These are phyloP conservation scores for Boletus subcaerulescens DNA, from an alignment of 768 basidiomycete species.

Conservation along the genomic window DNA sequence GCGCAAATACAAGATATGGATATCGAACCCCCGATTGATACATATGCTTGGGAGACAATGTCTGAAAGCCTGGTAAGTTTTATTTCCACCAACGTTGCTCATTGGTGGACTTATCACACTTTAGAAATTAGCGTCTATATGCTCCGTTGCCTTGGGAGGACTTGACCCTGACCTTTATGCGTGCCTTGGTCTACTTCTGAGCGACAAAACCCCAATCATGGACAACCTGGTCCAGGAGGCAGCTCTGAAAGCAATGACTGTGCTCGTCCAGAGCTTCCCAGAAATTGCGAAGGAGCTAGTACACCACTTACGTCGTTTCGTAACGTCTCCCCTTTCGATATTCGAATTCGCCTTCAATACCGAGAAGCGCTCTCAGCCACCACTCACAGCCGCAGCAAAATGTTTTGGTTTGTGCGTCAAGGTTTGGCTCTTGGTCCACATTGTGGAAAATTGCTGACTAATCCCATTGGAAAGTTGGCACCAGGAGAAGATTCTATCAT, in stretches of 20 bases:
- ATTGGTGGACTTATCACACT: not conserved
- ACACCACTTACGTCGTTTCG: slow-evolving; percentile 78
- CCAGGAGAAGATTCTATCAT: slow-evolving; percentile 86
- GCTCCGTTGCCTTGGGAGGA: slow-evolving; percentile 67
- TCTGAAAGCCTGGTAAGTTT: slow-evolving; percentile 76
- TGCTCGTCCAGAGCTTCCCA: slow-evolving; percentile 86
- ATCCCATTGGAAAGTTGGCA: slow-evolving; percentile 51
- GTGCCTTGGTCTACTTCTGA: slow-evolving; percentile 70
- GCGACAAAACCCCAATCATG: slow-evolving; percentile 74
- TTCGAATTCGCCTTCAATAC: slow-evolving; percentile 84
- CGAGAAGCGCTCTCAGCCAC: slow-evolving; percentile 70
- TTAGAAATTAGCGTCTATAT: slow-evolving; percentile 84
- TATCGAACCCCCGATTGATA: slow-evolving; percentile 71
- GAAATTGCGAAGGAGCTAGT: slow-evolving; percentile 73
- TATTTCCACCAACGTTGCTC: not conserved
- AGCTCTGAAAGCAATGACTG: slow-evolving; percentile 79
- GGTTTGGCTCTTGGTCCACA: slow-evolving; percentile 36
- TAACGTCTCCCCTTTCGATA: slow-evolving; percentile 82
- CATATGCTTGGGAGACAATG: slow-evolving; percentile 93
- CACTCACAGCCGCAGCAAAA: slow-evolving; percentile 82
- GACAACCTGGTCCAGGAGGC: slow-evolving; percentile 88
- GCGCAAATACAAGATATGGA: slow-evolving; percentile 83
- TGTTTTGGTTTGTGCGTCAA: slow-evolving; percentile 88
- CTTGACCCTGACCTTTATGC: slow-evolving; percentile 68
- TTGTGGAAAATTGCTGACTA: not conserved